Base-by-base conservation (phyloP, 2,329 filamentous ascomycete genomes). In the Curvularia lunata region DNA sequence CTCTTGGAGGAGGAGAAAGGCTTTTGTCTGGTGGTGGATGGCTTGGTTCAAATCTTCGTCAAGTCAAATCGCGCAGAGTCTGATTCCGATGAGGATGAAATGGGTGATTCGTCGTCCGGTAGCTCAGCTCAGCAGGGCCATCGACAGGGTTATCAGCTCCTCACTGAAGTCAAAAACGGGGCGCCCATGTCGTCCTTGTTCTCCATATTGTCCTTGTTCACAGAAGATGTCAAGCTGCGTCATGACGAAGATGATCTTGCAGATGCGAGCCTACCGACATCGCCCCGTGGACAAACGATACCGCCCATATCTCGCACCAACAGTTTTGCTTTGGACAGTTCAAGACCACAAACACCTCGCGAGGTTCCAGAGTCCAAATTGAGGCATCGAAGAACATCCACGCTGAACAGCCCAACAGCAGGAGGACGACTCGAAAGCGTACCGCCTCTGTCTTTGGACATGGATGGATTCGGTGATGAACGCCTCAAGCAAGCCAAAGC, bases 141-240 rank as follows among this genome's bases (percentile, higher is more conserved):
- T 34, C 88, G 91, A 55, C 92, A 97, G 73, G 91, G 90, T 30
- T 99, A 99, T 71, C 95, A 98, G 74, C 84, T 99, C 38, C 82
- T 99, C 52, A 99, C 95, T 0, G 96, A 99, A 77, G 94, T 99
- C 52, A 96, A 95, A 71, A 99, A 99, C 69, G 95, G 95, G 13
- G 93, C 95, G 1, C 94, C 96, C 1, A 97, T 99, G 94, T 99
- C 95, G 5, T 99, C 95, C 0, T 79, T 99, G 1, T 99, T 99
- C 77, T 98, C 95, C 0, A 97, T 99, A 65, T 87, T 99, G 78
- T 96, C 94, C 1, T 82, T 99, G 0, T 99, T 99, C 72, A 99
- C 95, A 3, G 95, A 99, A 75, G 93, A 97, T 70, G 88, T 99
- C 52, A 90, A 91, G 64, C 81, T 99, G 32, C 86, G 88, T 21